Evolutionary conservation across 2,329 filamentous ascomycete genomes (phyloP), one percentile per base, ranked within the genome.

Genomic region (Neonectria ditissima): DNA sequence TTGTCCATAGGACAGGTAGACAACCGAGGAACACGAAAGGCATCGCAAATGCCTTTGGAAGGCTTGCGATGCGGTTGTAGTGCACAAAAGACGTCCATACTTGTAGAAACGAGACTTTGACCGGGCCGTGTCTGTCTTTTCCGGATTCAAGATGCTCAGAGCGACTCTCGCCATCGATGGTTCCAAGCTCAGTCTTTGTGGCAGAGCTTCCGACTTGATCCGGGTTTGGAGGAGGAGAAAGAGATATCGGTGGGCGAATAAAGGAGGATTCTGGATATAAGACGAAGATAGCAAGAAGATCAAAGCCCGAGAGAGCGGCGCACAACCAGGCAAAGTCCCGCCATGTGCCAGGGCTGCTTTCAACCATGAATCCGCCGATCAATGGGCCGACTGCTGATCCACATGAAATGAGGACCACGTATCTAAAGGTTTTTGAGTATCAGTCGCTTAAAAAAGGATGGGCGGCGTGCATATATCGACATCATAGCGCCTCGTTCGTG

Each of bases 401-500:
- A 10, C 55, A 41, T 5, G 55, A 57, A n/a, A 57, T 57, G 11
- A 57, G 34, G 11, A 57, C 37, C 1, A 57, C 55, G 9, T 57
- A 57, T 30, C 55, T 57, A 18, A 14, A 43, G n/a, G n/a, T n/a
- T n/a, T n/a, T n/a, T 10, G 10, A 48, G 8, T 11, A 16, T 30
- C 3, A 16, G 9, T 30, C 24, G 11, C 5, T 4, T 30, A 10
- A 8, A 10, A 13, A 4, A 11, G 16, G 2, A 3, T n/a, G 9
- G 45, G 14, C 9, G 16, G 32, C 26, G 5, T 7, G 50, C 55
- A 10, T 50, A 57, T 44, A 57, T 45, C 2, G 55, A 22, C 55
- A 57, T 57, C 55, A 57, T 57, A 2, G 44, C 55, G 0, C 55
- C 55, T 28, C 55, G 44, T 28, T 57, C 55, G 18, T 57, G 55